phyloP scores from a whole-genome alignment of 352 stramenopile genomes.

The Phytophthora constricta region DNA sequence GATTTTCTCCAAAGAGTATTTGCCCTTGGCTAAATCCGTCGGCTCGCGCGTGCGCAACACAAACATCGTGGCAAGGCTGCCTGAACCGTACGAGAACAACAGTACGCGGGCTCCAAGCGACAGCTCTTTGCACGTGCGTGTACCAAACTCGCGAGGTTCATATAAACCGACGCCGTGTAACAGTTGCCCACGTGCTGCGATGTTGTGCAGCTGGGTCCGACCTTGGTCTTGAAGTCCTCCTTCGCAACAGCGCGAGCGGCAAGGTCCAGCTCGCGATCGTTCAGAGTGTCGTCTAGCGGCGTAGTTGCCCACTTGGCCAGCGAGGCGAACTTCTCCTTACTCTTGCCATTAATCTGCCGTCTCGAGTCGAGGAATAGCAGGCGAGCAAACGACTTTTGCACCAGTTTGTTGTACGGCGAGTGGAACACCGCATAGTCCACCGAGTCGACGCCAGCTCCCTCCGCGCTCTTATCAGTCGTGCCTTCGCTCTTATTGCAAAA shows the following conservation, averaged over 20 bases:
- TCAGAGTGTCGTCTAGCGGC: slow-evolving; percentile 92
- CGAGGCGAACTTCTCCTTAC: slow-evolving; percentile 37
- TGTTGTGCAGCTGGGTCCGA: slow-evolving; percentile 85
- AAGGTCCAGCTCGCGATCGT: slow-evolving; percentile 91
- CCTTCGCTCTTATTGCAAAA: slow-evolving; percentile 89
- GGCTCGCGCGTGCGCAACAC: slow-evolving; percentile 23
- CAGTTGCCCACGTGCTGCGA: slow-evolving; percentile 95
- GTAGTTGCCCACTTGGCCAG: slow-evolving; percentile 77
- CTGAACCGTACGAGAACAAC: slow-evolving; percentile 98
- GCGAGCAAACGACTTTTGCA: slow-evolving; percentile 96
- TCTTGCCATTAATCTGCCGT: slow-evolving; percentile 28
- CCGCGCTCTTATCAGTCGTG: slow-evolving; percentile 11
- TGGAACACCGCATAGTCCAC: slow-evolving; percentile 97
- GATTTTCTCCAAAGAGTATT: slow-evolving; percentile 93
- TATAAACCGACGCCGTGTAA: slow-evolving; percentile 97
- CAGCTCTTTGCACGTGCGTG: slow-evolving; percentile 55
- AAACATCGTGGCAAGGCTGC: slow-evolving; percentile 97
- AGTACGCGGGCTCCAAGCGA: slow-evolving; percentile 77
- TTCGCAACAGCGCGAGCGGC: slow-evolving; percentile 82
- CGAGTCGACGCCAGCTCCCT: slow-evolving; percentile 46
- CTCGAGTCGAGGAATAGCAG: slow-evolving; percentile 80
- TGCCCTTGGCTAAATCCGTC: slow-evolving; percentile 27
- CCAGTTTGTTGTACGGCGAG: slow-evolving; percentile 99
- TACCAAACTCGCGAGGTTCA: slow-evolving; percentile 95
- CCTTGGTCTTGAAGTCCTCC: slow-evolving; percentile 76